Percentiles rank a stretch among this genome's conserved stretches.
Conservation (phyloP, 371 early-diverging fungal genomes). For the Lichtheimia corymbifera region DNA sequence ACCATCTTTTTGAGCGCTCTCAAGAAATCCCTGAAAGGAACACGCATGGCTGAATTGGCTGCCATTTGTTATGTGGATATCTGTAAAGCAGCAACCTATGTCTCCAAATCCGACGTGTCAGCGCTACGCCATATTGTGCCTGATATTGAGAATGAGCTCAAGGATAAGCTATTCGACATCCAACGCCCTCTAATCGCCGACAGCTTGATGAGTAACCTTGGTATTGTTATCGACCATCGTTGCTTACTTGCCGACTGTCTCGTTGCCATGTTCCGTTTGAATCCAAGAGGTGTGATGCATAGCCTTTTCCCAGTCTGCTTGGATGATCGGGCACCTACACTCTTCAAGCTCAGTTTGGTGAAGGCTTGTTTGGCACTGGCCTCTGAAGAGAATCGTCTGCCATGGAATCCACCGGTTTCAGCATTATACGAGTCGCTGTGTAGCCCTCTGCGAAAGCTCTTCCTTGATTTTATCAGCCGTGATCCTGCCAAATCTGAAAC, state of each 20-base stretch:
- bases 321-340: conserved; percentile 64
- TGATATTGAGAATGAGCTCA: conserved; percentile 75
- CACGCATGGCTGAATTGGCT: conserved; percentile 71
- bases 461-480: conserved; percentile 58
- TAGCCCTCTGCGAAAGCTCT: conserved; percentile 67
- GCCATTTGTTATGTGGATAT: conserved; percentile 81
- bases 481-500: conserved; percentile 38
- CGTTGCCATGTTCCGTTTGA: conserved; percentile 74
- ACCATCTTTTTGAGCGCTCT: conserved; percentile 69
- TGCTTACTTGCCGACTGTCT: conserved; percentile 74
- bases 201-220: conserved; percentile 58
- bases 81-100: conserved; percentile 76
- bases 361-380: conserved; percentile 76
- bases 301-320: conserved; percentile 71
- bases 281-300: conserved; percentile 68
- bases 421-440: conserved; percentile 68
- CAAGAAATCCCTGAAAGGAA: conserved; percentile 61
- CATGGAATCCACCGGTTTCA: conserved; percentile 78
- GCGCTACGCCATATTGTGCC: conserved; percentile 71
- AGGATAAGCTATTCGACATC: conserved; percentile 69
- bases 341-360: conserved; percentile 76
- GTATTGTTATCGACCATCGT: conserved; percentile 56
- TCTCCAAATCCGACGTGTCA: conserved; percentile 62
- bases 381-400: conserved; percentile 65
- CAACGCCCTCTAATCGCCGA: conserved; percentile 59